A percentile compares a stretch with the other conserved stretches of the same genome.
Conservation (phyloP, 2,329 filamentous ascomycete species). For the Leptographium wingfieldii region DNA sequence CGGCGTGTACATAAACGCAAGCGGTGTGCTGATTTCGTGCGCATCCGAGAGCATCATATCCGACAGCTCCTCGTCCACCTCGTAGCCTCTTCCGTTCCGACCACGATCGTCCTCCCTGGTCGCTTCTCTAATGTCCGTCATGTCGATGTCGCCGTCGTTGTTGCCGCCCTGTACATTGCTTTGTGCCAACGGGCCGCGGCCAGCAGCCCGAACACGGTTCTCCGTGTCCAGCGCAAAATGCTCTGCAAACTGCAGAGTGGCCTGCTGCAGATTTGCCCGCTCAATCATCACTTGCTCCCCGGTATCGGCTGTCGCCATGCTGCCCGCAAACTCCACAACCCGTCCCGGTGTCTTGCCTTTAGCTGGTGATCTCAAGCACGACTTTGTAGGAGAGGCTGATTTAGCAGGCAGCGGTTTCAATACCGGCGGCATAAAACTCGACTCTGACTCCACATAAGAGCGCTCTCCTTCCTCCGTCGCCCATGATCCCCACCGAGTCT, state of each 20-base stretch:
- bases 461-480: slow-evolving; percentile 16
- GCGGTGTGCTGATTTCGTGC: slow-evolving; percentile 6
- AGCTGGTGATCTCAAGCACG: slow-evolving; percentile 41
- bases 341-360: slow-evolving; percentile 46
- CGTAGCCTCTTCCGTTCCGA: not conserved
- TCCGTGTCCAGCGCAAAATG: slow-evolving; percentile 10
- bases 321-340: slow-evolving; percentile 45
- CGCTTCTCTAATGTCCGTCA: slow-evolving; percentile 3
- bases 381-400: slow-evolving; percentile 43
- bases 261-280: not conserved
- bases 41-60: slow-evolving; percentile 11
- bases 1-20: not conserved
- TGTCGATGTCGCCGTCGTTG: slow-evolving; percentile 1
- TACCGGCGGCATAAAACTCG: slow-evolving; percentile 25
- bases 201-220: not conserved
- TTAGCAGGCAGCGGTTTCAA: slow-evolving; percentile 37
- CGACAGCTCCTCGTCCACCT: slow-evolving; percentile 8
- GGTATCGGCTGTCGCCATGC: slow-evolving; percentile 31
- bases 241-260: slow-evolving; percentile 5
- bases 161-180: not conserved
- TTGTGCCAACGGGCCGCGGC: too few relatives aligned
- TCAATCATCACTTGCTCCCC: slow-evolving; percentile 21
- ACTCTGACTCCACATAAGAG: slow-evolving; percentile 21
- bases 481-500: not conserved
- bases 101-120: not conserved